Base-by-base conservation (phyloP, 495 filamentous ascomycete species). In the Staphylotrichum tortipilum region DNA sequence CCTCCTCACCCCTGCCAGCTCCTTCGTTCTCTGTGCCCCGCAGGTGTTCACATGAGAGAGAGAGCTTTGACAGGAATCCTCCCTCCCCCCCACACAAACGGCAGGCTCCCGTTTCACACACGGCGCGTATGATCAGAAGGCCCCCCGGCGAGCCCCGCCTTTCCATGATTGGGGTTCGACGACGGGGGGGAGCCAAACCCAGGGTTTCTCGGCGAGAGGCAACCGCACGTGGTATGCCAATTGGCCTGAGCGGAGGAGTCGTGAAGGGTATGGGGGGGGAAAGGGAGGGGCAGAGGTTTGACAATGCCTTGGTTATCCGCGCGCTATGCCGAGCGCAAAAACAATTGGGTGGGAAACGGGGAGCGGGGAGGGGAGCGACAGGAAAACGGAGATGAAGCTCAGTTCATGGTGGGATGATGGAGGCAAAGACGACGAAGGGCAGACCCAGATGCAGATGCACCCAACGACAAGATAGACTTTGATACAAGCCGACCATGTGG, bases 241-340 rank as follows among this genome's bases (percentile, higher is more conserved):
- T 55, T 59, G 56, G 55, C 15, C 39, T 50, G 40, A 47, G 31
- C 15, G 15, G 34, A 18, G 31, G 18, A 31, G 19, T 21, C 24
- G 15, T 7, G 44, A 18, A 30, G 35, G 7, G 18, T 23, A n/a
- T n/a, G n/a, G n/a, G n/a, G n/a, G n/a, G n/a, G n/a, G n/a, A n/a
- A n/a, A n/a, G n/a, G n/a, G n/a, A n/a, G n/a, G n/a, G n/a, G n/a
- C n/a, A n/a, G n/a, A n/a, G 11, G 35, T 26, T 23, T 17, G n/a
- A 30, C 19, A 54, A 57, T 47, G 55, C 58, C 61, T 55, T 43
- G 45, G 47, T 41, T 61, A 63, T 52, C 57, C 60, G 58, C 51
- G 43, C 41, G 49, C 28, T 34, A 29, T 49, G 50, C 47, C 24
- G 28, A 29, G 11, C 26, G 23, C 9, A n/a, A 35, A 11, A 11